phyloP scores from a whole-genome alignment of 1,284 basidiomycete species.

The Malassezia yamatoensis region DNA sequence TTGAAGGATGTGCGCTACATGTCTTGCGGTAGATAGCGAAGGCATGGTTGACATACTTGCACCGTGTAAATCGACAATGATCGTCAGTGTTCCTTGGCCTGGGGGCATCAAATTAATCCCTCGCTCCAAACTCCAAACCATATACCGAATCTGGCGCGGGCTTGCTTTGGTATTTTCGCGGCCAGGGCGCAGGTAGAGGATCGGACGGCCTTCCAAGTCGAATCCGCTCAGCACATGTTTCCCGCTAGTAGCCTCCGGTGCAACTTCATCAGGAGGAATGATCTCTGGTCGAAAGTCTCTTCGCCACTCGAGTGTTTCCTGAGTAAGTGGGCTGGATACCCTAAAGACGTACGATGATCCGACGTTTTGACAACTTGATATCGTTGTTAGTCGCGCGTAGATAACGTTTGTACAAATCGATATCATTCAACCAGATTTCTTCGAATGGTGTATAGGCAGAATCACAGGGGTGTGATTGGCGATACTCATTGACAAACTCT shows the following conservation, averaged over 20 bases:
- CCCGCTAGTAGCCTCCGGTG: conserved; percentile 35
- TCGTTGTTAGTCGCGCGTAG: conserved; percentile 38
- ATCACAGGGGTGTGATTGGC: conserved; percentile 5
- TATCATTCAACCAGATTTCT: conserved; percentile 26
- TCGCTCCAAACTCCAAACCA: conserved; percentile 42
- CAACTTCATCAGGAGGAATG: conserved; percentile 37
- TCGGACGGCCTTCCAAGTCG: conserved; percentile 33
- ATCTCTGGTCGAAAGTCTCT: conserved; percentile 38
- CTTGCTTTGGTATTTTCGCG: conserved; percentile 39
- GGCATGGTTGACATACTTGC: conserved; percentile 31
- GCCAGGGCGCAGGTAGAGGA: conserved; percentile 41
- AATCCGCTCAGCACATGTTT: conserved; percentile 43
- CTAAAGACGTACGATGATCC: conserved; percentile 20
- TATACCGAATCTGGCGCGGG: conserved; percentile 35
- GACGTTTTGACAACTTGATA: conserved; percentile 34
- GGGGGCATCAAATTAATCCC: conserved; percentile 38
- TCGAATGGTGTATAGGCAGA: conserved; percentile 29
- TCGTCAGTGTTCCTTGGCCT: conserved; percentile 31
- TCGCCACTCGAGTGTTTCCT: conserved; percentile 39
- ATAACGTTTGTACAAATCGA: conserved; percentile 29
- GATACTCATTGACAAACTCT: neutral
- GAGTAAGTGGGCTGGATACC: neutral
- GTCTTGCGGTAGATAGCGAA: conserved; percentile 23
- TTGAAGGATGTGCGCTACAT: conserved; percentile 61
- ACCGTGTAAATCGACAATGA: conserved; percentile 36